These are phyloP conservation scores for Akebia trifoliata DNA, from an alignment of 164 flowering plant genomes.

Conservation along the genomic window DNA sequence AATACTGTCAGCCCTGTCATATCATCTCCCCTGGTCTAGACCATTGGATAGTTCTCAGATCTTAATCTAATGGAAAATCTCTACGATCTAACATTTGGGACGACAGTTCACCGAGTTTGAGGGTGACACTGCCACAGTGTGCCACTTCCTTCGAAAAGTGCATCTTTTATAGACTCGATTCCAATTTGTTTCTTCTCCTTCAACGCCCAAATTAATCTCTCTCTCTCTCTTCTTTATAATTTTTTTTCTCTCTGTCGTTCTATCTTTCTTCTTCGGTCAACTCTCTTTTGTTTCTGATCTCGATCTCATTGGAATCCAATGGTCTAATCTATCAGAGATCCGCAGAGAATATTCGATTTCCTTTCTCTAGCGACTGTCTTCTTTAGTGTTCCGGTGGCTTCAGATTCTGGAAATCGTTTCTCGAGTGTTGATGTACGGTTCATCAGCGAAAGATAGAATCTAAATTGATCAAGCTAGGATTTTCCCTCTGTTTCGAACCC, in stretches of 20 bases:
- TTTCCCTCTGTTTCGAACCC: neutral
- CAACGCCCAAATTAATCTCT: neutral
- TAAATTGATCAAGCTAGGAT: conserved; percentile 6
- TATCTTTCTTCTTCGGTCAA: conserved; percentile 4
- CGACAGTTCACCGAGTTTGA: no score
- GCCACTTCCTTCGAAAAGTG: no score
- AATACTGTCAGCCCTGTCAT: no score
- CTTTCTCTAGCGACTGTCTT: neutral
- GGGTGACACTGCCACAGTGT: no score
- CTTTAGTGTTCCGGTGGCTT: neutral
- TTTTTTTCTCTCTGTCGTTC: neutral
- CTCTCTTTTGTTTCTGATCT: neutral
- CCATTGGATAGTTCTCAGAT: no score
- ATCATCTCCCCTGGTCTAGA: no score
- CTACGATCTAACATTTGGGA: no score
- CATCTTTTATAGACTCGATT: neutral
- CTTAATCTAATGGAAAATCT: no score
- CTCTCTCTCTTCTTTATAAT: no score
- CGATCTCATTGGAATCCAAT: conserved; percentile 2
- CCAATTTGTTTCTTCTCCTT: neutral
- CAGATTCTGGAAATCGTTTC: no score
- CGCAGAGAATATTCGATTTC: neutral
- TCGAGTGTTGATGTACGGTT: no score
- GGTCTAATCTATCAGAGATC: neutral
- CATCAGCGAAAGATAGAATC: neutral